Evolutionary conservation across 345 rosid genomes (phyloP).

Genomic region (Murraya paniculata): DNA sequence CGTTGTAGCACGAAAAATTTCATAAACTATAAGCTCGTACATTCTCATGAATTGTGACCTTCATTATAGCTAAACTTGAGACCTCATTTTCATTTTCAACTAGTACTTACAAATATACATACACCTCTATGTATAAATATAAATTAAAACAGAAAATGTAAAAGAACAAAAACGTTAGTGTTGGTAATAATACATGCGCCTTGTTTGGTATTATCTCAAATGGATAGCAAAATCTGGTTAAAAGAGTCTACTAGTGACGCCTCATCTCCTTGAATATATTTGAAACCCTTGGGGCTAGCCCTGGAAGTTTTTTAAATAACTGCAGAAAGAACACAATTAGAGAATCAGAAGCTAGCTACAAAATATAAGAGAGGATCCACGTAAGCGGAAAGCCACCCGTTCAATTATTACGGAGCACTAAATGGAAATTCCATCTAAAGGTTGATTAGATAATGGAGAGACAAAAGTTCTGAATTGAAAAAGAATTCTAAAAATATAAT

Average conservation of each 20-base stretch:
- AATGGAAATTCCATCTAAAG: background rate
- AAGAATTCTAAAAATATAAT: background rate
- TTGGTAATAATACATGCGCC: background rate
- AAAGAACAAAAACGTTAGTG: background rate
- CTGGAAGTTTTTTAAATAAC: slow-evolving; percentile 83
- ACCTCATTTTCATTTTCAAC: background rate
- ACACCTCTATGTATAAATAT: background rate
- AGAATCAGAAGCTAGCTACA: background rate
- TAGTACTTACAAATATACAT: background rate
- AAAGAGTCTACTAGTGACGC: slow-evolving; percentile 54
- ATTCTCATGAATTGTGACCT: background rate
- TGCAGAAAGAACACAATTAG: slow-evolving; percentile 28
- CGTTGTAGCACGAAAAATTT: background rate
- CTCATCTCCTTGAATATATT: slow-evolving; percentile 75
- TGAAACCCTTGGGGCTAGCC: slow-evolving; percentile 73
- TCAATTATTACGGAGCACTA: background rate
- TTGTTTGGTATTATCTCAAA: slow-evolving; percentile 8
- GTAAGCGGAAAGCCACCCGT: background rate
- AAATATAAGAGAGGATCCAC: too few species aligned
- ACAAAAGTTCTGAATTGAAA: background rate
- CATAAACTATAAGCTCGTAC: background rate
- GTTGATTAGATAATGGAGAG: background rate
- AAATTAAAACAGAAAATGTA: background rate
- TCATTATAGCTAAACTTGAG: background rate
- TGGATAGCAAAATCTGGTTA: background rate